These are phyloP conservation scores for Basipetospora chlamydospora DNA, from an alignment of 2,329 filamentous ascomycete genomes.

Conservation along the genomic window DNA sequence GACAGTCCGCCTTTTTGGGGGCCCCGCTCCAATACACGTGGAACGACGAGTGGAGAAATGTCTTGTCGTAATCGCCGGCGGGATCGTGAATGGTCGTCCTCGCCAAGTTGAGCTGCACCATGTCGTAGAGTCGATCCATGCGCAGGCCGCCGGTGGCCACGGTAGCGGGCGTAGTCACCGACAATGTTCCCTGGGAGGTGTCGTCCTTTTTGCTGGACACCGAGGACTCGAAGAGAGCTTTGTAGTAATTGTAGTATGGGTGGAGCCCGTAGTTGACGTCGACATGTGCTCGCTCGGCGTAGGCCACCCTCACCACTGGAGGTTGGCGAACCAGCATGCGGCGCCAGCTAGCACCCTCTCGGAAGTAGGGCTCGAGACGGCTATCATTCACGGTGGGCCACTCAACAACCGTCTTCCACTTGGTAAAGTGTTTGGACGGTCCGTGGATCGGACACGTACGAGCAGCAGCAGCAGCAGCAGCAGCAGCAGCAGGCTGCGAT, in stretches of 20 bases:
- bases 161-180: slow-evolving; percentile 4
- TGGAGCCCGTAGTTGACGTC: slow-evolving; percentile 3
- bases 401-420: neutral
- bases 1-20: neutral
- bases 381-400: neutral
- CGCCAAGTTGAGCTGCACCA: slow-evolving; percentile 5
- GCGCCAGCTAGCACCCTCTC: slow-evolving; percentile 11
- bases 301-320: slow-evolving; percentile 3
- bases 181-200: neutral
- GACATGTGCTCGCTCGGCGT: slow-evolving; percentile 3
- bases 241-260: slow-evolving; percentile 5
- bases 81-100: slow-evolving; percentile 3
- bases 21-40: slow-evolving; percentile 3
- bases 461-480: too few species aligned
- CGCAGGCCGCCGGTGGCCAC: slow-evolving; percentile 5
- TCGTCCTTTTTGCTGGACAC: neutral
- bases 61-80: neutral
- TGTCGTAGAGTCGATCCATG: slow-evolving; percentile 11
- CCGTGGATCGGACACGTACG: too few species aligned
- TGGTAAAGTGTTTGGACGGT: too few species aligned
- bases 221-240: neutral
- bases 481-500: neutral
- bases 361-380: slow-evolving; percentile 6
- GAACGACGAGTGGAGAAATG: slow-evolving; percentile 2
- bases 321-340: slow-evolving; percentile 12